Conservation (phyloP, 2,329 filamentous ascomycete genomes). For the Aspergillus oerlinghausenensis region DNA sequence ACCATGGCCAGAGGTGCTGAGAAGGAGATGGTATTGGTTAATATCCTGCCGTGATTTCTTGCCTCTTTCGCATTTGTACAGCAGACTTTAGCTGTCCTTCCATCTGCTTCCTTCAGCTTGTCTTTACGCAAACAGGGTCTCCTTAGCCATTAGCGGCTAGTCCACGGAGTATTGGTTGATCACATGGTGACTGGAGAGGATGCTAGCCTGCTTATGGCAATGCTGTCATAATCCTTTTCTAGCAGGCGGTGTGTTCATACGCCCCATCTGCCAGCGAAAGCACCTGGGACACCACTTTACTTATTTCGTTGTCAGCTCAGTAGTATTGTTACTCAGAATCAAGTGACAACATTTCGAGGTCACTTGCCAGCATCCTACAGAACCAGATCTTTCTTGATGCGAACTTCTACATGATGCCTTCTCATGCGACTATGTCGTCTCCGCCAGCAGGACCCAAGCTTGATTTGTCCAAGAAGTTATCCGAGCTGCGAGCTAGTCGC, state of each 20-base stretch:
- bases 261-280: neutral
- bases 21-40: neutral
- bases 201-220: constrained; percentile 5
- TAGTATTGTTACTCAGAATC: neutral
- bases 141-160: constrained; percentile 7
- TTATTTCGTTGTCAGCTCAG: neutral
- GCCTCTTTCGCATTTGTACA: neutral
- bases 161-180: neutral
- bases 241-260: constrained; percentile 8
- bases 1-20: neutral
- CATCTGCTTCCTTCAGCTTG: neutral
- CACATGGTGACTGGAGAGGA: constrained; percentile 5
- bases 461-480: constrained; percentile 40
- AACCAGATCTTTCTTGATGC: neutral
- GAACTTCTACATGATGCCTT: constrained; percentile 19
- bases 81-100: neutral
- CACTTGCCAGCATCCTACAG: neutral
- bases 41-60: neutral
- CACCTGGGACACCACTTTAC: neutral
- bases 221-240: neutral
- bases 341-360: neutral
- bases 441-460: constrained; percentile 20
- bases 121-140: constrained; percentile 6
- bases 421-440: constrained; percentile 10
- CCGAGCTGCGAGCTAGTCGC: constrained; percentile 32